phyloP scores from a whole-genome alignment of 2,329 filamentous ascomycete genomes.

The Aspergillus eucalypticola region DNA sequence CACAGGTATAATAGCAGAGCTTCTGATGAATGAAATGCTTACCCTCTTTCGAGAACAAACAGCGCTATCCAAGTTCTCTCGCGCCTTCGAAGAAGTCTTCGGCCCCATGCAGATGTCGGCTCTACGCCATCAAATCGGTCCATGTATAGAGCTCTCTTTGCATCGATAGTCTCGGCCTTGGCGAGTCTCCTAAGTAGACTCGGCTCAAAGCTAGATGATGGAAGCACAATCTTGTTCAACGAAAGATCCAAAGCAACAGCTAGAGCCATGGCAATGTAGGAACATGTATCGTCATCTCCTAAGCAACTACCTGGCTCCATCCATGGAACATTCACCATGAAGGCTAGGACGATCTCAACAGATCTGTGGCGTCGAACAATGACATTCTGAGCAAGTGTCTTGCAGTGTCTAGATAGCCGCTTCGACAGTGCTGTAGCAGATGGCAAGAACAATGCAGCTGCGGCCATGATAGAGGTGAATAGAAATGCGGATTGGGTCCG shows the following conservation, averaged over 20 bases:
- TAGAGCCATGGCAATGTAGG: slow-evolving; percentile 68
- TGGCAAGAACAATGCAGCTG: slow-evolving; percentile 67
- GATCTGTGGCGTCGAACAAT: slow-evolving; percentile 65
- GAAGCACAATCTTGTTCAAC: slow-evolving; percentile 67
- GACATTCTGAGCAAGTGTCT: slow-evolving; percentile 62
- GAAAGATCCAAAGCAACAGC: slow-evolving; percentile 70
- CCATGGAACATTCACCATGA: slow-evolving; percentile 76
- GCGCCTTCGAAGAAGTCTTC: slow-evolving; percentile 62
- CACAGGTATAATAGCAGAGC: not conserved
- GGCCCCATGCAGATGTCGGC: slow-evolving; percentile 60
- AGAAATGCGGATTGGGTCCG: slow-evolving; percentile 69
- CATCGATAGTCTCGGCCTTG: slow-evolving; percentile 68
- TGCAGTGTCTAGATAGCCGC: slow-evolving; percentile 65
- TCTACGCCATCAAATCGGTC: slow-evolving; percentile 69
- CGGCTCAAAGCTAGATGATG: slow-evolving; percentile 52
- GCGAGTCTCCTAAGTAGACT: slow-evolving; percentile 54
- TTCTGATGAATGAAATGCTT: not conserved
- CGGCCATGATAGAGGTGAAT: slow-evolving; percentile 69
- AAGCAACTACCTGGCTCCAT: slow-evolving; percentile 54
- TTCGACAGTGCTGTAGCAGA: slow-evolving; percentile 65
- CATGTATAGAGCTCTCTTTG: slow-evolving; percentile 63
- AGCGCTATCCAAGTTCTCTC: slow-evolving; percentile 71
- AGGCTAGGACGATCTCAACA: slow-evolving; percentile 72
- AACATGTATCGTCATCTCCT: slow-evolving; percentile 69
- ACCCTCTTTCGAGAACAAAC: slow-evolving; percentile 71